Conservation (phyloP, 345 rosid species). For the Eucalyptus marginata region DNA sequence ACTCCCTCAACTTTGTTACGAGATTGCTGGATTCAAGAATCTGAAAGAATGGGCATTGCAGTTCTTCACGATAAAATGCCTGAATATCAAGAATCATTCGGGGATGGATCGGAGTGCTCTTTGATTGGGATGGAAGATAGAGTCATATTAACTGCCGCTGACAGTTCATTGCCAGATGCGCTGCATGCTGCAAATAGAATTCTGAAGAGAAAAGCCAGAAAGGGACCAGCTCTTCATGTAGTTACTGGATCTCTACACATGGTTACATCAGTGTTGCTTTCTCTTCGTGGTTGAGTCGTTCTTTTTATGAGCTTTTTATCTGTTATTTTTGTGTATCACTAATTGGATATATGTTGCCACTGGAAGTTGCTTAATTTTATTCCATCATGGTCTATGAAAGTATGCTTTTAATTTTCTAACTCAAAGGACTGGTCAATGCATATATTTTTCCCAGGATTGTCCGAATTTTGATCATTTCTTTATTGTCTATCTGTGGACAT, state of each 20-base stretch:
- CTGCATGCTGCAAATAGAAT: slow-evolving; percentile 22
- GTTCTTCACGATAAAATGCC: slow-evolving; percentile 11
- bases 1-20: slow-evolving; percentile 34
- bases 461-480: background rate
- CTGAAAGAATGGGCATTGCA: slow-evolving; percentile 28
- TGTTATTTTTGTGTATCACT: background rate
- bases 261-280: slow-evolving; percentile 23
- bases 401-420: background rate
- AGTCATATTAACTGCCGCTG: slow-evolving; percentile 19
- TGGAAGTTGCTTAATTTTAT: background rate
- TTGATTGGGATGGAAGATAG: background rate
- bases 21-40: slow-evolving; percentile 63
- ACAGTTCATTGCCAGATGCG: slow-evolving; percentile 10
- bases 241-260: slow-evolving; percentile 60
- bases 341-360: background rate
- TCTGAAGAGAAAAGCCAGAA: slow-evolving; percentile 13
- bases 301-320: background rate
- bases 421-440: background rate
- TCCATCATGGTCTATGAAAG: background rate
- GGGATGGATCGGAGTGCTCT: background rate
- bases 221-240: slow-evolving; percentile 16
- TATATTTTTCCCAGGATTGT: background rate
- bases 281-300: background rate
- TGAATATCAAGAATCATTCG: slow-evolving; percentile 5
- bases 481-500: background rate